Base-by-base conservation (phyloP, 2,329 filamentous ascomycete genomes). In the Lasiodiplodia theobromae region DNA sequence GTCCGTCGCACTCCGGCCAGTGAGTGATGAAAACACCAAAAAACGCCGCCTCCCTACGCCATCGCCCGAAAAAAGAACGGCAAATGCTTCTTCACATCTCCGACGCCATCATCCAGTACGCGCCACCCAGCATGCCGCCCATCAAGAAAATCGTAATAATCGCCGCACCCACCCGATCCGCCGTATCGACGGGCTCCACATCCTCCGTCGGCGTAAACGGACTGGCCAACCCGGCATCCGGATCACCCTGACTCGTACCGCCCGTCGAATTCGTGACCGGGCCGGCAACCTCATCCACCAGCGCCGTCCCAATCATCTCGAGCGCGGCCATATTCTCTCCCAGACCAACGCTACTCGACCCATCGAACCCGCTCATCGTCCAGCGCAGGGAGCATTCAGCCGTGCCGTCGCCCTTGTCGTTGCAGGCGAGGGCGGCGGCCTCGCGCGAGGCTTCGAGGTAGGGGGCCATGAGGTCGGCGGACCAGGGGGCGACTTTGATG, bases 331-430 rank as follows among this genome's bases (percentile, higher is more conserved):
- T 86, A 75, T 85, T 81, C 74, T 87, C 82, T 12, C 84, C 84
- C 11, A 85, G 82, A 18, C 85, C 84, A 12, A 74, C 74, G 1
- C 73, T 76, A n/a, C 28, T 52, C 16, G 76, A 80, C 47, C 83
- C 84, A 72, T 91, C 89, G 69, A 83, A 89, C 2, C 72, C 73
- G 0, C 82, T 80, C 0, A 77, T 72, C 49, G 81, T 84, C 90
- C 90, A 92, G 72, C 85, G 85, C 71, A 90, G 87, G 11, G 89
- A 88, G 74, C 91, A 93, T 0, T 79, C 81, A 28, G 83, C 82
- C 16, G 7, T 68, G 2, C 21, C 87, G 85, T 10, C 85, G 83
- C 44, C 52, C 0, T 79, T 78, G 3, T 87, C 89, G 10, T 86
- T 88, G 77, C 91, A 93, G 68, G 88, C 86, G 51, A 82, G 83